Evolutionary conservation across 2,329 filamentous ascomycete genomes (phyloP), one percentile per base, ranked within the genome.

Genomic region (Paraconiothyrium brasiliense): DNA sequence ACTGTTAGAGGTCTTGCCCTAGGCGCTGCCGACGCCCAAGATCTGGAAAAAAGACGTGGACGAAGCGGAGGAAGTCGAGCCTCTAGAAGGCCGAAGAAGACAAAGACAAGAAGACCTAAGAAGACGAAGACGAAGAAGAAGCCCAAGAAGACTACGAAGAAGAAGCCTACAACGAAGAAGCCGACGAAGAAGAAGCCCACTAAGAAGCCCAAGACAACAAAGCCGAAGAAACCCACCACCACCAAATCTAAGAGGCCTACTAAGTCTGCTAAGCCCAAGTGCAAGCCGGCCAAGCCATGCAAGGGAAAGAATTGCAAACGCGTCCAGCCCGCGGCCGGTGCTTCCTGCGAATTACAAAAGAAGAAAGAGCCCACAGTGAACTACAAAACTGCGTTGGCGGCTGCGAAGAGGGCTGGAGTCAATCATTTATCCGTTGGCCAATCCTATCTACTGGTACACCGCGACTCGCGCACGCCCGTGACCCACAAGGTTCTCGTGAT

Each of bases 141-240:
- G 41, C n/a, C 41, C 14, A 43, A 20, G 41, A 43, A 9, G 41
- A 14, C 41, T 6, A 43, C 14, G 16, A 43, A 43, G 3, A 43
- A n/a, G n/a, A 43, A 43, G 41, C 14, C 41, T 16, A 43, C 14
- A 3, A 43, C 22, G 16, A 43, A 43, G 41, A 43, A 43, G 16
- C 3, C 41, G n/a, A n/a, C n/a, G n/a, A 43, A 43, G 16, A 43
- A 43, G 41, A 43, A 43, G 16, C 3, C 41, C 16, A 43, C 16
- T 6, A 37, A 34, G 48, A 51, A 35, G 48, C 48, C 48, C 22
- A 51, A 32, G 27, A 51, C 48, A 8, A 51, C 48, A 7, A 51
- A 51, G 48, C 30, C 48, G 32, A 51, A 51, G 48, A 51, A 51
- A n/a, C 48, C 48, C n/a, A 51, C 48, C 30, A n/a, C 47, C 27